phyloP scores from a whole-genome alignment of 2,329 filamentous ascomycete genomes.

The Aspergillus neoniger region DNA sequence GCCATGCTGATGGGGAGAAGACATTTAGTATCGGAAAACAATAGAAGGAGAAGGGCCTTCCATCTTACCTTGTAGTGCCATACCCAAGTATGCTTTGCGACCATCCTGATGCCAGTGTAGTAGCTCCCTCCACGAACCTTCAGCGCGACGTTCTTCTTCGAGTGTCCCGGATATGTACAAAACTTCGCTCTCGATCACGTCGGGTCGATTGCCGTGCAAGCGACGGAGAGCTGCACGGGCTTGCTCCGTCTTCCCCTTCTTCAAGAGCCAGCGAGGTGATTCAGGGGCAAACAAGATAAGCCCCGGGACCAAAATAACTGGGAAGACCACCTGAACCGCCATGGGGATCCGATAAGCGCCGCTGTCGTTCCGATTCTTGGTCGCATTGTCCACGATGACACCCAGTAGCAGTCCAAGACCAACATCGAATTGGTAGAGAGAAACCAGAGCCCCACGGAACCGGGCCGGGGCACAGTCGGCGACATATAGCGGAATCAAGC shows the following conservation, averaged over 20 bases:
- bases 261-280: slow-evolving; percentile 17
- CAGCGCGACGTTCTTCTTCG: slow-evolving; percentile 10
- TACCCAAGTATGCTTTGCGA: neutral
- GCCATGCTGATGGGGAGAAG: neutral
- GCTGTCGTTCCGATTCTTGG: neutral
- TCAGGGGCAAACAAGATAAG: slow-evolving; percentile 15
- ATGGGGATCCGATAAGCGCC: slow-evolving; percentile 6
- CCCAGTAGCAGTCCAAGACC: slow-evolving; percentile 3
- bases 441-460: slow-evolving; percentile 5
- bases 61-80: neutral
- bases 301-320: neutral
- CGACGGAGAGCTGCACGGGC: slow-evolving; percentile 9
- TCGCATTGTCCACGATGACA: slow-evolving; percentile 4
- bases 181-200: slow-evolving; percentile 9
- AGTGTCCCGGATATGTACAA: slow-evolving; percentile 8
- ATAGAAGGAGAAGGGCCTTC: no score
- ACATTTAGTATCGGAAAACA: neutral
- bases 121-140: neutral
- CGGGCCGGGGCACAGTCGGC: slow-evolving; percentile 4
- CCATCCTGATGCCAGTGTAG: neutral
- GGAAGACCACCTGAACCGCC: slow-evolving; percentile 3
- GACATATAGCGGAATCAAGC: slow-evolving; percentile 1
- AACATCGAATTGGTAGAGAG: slow-evolving; percentile 3
- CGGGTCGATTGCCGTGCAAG: slow-evolving; percentile 4
- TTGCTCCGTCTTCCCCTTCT: slow-evolving; percentile 4